Percentiles rank a stretch among this genome's conserved stretches.
Evolutionary conservation across 441 rosid species (phyloP).

Genomic region (Adansonia madagascariensis): DNA sequence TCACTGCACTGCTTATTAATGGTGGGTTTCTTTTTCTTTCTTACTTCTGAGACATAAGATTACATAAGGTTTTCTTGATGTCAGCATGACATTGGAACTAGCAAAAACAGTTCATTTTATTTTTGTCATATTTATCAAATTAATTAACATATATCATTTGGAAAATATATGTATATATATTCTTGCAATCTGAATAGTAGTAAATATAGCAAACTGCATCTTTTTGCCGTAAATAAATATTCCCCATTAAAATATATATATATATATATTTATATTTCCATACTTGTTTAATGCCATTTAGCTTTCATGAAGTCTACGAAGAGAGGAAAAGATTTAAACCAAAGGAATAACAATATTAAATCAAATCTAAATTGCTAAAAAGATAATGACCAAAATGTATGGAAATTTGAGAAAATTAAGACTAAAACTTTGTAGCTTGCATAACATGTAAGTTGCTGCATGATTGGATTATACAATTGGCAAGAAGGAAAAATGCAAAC

Average conservation of each 20-base stretch:
- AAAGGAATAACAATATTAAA: too few species aligned
- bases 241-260: too few species aligned
- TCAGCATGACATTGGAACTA: conserved; percentile 37
- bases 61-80: conserved; percentile 31
- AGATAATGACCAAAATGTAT: too few species aligned
- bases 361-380: too few species aligned
- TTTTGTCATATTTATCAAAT: conserved; percentile 19
- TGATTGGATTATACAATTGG: too few species aligned
- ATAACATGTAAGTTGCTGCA: too few species aligned
- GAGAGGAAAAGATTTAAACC: too few species aligned
- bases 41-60: conserved; percentile 10
- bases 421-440: too few species aligned
- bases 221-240: background rate
- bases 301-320: background rate
- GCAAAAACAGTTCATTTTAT: conserved; percentile 7
- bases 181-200: background rate
- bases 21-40: background rate
- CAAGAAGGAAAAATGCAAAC: too few species aligned
- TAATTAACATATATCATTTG: background rate
- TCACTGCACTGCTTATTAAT: conserved; percentile 19
- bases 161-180: background rate
- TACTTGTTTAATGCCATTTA: background rate
- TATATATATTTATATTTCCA: too few species aligned
- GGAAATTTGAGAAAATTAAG: too few species aligned
- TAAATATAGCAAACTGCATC: background rate